Evolutionary conservation across 148 eudicot species (phyloP).

Genomic region (Rhododendron mucronatum): DNA sequence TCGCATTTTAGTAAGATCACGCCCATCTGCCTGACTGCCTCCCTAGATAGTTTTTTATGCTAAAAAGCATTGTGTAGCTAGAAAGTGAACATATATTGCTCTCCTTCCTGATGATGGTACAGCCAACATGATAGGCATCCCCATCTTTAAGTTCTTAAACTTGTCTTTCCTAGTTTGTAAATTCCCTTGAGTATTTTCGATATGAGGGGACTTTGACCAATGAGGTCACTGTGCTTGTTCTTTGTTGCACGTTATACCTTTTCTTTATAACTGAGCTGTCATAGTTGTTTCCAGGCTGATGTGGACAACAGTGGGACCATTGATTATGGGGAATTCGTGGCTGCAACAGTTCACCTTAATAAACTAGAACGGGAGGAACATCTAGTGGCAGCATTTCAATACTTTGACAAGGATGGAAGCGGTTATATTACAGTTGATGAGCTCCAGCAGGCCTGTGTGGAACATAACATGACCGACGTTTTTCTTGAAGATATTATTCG

Average conservation of each 20-base stretch:
- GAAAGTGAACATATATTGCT: neutral
- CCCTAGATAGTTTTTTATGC: neutral
- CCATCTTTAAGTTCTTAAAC: neutral
- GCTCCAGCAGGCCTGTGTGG: slow-evolving; percentile 78
- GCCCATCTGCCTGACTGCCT: neutral
- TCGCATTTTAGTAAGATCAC: neutral
- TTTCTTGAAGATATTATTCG: slow-evolving; percentile 63
- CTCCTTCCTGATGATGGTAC: neutral
- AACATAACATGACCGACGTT: slow-evolving; percentile 61
- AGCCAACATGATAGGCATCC: neutral
- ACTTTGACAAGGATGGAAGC: slow-evolving; percentile 91
- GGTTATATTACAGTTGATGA: slow-evolving; percentile 86
- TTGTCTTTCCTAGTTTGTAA: neutral
- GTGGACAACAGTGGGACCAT: slow-evolving; percentile 82
- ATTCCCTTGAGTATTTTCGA: neutral
- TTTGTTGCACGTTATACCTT: neutral
- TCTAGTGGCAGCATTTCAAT: slow-evolving; percentile 74
- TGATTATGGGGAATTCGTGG: slow-evolving; percentile 85
- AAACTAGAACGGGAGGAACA: slow-evolving; percentile 83
- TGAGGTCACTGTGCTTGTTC: neutral
- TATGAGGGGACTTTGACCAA: neutral
- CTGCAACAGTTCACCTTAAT: slow-evolving; percentile 79
- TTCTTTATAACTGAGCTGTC: slow-evolving; percentile 13
- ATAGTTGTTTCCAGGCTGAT: slow-evolving; percentile 59
- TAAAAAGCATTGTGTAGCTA: neutral